phyloP scores from a whole-genome alignment of 345 rosid species.

The Lepidium didymum region DNA sequence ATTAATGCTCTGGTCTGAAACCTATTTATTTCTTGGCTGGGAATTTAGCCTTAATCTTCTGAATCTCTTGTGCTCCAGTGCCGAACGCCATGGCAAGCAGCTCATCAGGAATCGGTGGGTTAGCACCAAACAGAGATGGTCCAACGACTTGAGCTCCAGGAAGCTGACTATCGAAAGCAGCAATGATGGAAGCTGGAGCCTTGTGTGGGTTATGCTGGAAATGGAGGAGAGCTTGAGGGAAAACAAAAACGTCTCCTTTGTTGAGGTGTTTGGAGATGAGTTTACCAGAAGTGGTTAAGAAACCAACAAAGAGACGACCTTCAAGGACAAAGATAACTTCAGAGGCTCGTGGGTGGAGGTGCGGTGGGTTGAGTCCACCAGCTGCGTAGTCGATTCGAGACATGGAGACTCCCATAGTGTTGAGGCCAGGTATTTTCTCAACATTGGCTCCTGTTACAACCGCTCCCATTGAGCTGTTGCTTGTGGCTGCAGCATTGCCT shows the following conservation, averaged over 20 bases:
- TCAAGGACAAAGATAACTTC: conserved; percentile 49
- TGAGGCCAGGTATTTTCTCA: conserved; percentile 32
- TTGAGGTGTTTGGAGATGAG: conserved; percentile 43
- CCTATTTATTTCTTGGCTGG: conserved; percentile 36
- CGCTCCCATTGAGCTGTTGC: conserved; percentile 18
- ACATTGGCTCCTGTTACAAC: conserved; percentile 24
- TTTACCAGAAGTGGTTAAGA: conserved; percentile 42
- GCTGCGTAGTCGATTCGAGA: conserved; percentile 46
- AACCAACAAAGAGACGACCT: conserved; percentile 48
- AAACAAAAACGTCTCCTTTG: conserved; percentile 48
- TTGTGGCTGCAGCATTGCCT: conserved; percentile 13
- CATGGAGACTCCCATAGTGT: conserved; percentile 30
- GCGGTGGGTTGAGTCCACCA: conserved; percentile 43
- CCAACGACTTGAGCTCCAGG: conserved; percentile 48
- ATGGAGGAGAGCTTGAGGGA: conserved; percentile 53
- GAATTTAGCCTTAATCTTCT: conserved; percentile 39
- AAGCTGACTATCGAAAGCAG: conserved; percentile 56
- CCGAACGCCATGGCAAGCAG: conserved; percentile 47
- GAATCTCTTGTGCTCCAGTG: conserved; percentile 28
- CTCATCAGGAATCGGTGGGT: conserved; percentile 41
- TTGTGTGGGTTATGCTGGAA: conserved; percentile 44
- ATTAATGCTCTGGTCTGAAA: background rate
- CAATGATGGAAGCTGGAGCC: conserved; percentile 36
- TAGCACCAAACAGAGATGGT: conserved; percentile 36
- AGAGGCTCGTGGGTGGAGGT: conserved; percentile 39